Evolutionary conservation across 495 filamentous ascomycete genomes (phyloP), one percentile per base, ranked within the genome.

Genomic region (Venustampulla echinocandica): DNA sequence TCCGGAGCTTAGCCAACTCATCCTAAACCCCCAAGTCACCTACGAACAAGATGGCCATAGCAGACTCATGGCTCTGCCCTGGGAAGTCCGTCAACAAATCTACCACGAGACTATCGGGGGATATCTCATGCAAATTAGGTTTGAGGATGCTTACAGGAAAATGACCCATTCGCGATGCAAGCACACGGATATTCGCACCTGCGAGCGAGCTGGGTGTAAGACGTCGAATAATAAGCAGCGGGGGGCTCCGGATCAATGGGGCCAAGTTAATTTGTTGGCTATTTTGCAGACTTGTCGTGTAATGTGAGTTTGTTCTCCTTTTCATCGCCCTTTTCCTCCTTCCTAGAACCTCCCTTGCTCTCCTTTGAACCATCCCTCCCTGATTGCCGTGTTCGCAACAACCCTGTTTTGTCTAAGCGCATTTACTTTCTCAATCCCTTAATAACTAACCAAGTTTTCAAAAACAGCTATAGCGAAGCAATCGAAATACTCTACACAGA

Each of bases 71-170:
- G 37, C 24, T 20, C 30, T 49, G 13, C 47, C 47, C 2, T 21
- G 24, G 2, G 47, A 49, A 14, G 13, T 49, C 4, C 38, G 47
- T 3, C 25, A 21, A 28, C 39, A 44, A 14, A 44, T 49, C 28
- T 49, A 43, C 17, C 36, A 41, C 22, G 47, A 49, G 10, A 21
- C 20, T 10, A 36, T 49, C 5, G 47, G 47, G 13, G 47, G 38
- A n/a, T 49, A 49, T 28, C 19, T 42, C 1, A 17, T 49, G 11
- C 47, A 49, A 19, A 36, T 49, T 13, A 24, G 28, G 7, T 25
- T 25, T n/a, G 13, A 43, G 10, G 30, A 36, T 13, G 32, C 30
- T 4, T 49, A 49, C 27, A 18, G 22, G 17, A 3, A 30, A 11
- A 43, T 49, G 27, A 20, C 17, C 1, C 27, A 49, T 37, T 23